A percentile compares a stretch with the other conserved stretches of the same genome.
Conservation (phyloP, 129 eudicot species). For the Tagetes patula region DNA sequence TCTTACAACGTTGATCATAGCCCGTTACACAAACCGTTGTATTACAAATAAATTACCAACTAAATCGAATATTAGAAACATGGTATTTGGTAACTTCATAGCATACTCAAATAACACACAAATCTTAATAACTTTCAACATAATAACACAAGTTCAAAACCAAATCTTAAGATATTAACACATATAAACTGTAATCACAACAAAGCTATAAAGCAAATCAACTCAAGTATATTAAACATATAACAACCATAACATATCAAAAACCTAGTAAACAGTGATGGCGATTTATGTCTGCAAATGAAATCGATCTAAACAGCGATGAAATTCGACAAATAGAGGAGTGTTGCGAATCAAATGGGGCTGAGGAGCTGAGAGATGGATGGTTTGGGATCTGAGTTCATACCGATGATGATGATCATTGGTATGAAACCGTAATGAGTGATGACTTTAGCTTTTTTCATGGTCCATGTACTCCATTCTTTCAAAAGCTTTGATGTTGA, state of each 20-base stretch:
- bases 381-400: constrained; percentile 88
- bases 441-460: constrained; percentile 79
- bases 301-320: not conserved
- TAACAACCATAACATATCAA: not conserved
- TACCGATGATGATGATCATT: constrained; percentile 68
- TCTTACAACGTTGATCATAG: too few relatives aligned
- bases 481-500: constrained; percentile 48
- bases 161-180: not conserved
- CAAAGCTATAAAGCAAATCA: not conserved
- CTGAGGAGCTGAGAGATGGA: constrained; percentile 68
- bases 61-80: too few relatives aligned
- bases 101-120: constrained; percentile 5
- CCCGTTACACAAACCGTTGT: too few relatives aligned
- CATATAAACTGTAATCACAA: not conserved
- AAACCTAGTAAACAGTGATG: not conserved
- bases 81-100: not conserved
- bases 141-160: not conserved
- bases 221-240: not conserved
- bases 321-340: constrained; percentile 22
- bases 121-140: not conserved
- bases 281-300: not conserved
- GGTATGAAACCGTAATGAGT: constrained; percentile 88
- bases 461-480: constrained; percentile 80
- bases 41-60: too few relatives aligned
- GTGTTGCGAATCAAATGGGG: constrained; percentile 44